Base-by-base conservation (phyloP, 2,329 filamentous ascomycete species). In the Hymenoscyphus fructigenus region DNA sequence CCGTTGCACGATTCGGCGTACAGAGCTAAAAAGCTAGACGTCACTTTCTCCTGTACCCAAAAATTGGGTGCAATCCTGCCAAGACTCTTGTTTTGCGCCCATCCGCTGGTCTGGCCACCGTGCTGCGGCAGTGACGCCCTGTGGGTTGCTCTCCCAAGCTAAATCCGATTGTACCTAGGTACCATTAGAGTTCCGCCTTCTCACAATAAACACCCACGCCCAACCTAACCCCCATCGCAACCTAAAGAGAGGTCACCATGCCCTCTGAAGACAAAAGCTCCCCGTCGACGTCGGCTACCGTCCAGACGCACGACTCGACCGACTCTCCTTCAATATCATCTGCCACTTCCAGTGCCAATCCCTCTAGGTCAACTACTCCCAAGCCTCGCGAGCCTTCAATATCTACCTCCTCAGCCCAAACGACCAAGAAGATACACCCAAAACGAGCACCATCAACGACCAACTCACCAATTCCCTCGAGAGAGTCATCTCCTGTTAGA, bases 381-480 rank as follows among this genome's bases (percentile, higher is more conserved):
- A 57, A 62, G 38, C 60, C 60, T 14, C 17, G 23, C 50, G 32
- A 55, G 10, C 32, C 36, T 53, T 57, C 57, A 50, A 50, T 50
- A 41, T 58, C 59, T 38, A 63, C 41, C 17, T 26, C 26, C 12
- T 71, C 70, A 56, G 59, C 66, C 59, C 59, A 65, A 17, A 57
- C 71, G 58, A 60, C 70, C 60, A 75, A 69, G 64, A 74, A 71
- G 63, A 38, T 72, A 56, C 72, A 68, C 61, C 63, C 70, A 28
- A 69, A 68, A 61, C 67, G 72, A 61, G 58, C 66, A 32, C 63
- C 76, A 5, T 81, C 81, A 9, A 74, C 78, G 23, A 74, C 78
- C 56, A 79, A 77, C 69, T 82, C 81, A n/a, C 77, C 78, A 60
- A 73, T 76, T 65, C 78, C 80, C 58, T 84, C 82, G 38, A 78